Conservation (phyloP, 163 green algal genomes). For the Coccomyxa subellipsoidea region DNA sequence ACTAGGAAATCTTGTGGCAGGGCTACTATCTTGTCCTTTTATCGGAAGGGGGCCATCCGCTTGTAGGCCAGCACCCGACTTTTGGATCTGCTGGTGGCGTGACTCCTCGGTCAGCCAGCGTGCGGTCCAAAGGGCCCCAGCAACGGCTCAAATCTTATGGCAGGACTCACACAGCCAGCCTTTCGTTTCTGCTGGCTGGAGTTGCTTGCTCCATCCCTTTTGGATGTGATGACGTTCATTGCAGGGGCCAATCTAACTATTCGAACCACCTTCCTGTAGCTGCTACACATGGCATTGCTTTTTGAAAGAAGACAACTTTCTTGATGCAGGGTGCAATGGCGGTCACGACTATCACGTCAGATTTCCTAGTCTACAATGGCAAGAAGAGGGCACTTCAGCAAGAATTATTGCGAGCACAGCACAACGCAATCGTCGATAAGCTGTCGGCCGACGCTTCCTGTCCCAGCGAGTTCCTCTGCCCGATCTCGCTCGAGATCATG, state of each 20-base stretch:
- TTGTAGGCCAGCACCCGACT: too few relatives aligned
- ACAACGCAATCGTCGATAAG: background rate
- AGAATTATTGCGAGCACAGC: background rate
- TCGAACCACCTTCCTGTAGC: background rate
- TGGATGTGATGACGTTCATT: background rate
- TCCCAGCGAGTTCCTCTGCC: slow-evolving; percentile 36
- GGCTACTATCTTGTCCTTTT: too few relatives aligned
- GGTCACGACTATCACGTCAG: background rate
- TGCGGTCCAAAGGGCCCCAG: too few relatives aligned
- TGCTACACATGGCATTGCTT: background rate
- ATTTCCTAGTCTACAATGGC: background rate
- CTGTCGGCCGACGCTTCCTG: background rate
- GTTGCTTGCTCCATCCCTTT: background rate
- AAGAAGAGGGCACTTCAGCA: background rate
- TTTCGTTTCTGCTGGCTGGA: background rate
- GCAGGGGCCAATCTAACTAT: background rate
- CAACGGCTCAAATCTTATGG: too few relatives aligned
- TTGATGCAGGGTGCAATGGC: background rate
- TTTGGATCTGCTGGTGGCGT: too few relatives aligned
- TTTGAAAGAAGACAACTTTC: background rate
- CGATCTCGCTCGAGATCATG: slow-evolving; percentile 47
- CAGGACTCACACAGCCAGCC: background rate
- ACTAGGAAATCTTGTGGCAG: too few relatives aligned
- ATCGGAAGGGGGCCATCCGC: too few relatives aligned
- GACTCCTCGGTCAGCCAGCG: too few relatives aligned